Conservation (phyloP, 1,284 basidiomycete genomes). For the Butyriboletus regius region DNA sequence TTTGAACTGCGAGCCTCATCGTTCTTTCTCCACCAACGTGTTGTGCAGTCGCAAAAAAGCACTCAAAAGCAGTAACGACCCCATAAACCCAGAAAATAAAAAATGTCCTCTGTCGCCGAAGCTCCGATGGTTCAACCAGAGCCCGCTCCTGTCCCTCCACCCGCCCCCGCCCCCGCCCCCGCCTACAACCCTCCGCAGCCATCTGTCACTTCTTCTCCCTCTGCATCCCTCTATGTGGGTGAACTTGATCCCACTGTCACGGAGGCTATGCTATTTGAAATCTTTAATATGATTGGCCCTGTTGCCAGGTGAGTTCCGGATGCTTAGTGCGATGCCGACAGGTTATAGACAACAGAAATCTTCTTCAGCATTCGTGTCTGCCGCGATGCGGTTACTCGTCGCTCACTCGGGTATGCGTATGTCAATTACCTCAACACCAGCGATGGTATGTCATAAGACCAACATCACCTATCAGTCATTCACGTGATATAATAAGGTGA, state of each 20-base stretch:
- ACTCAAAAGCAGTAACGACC: slow-evolving; percentile 82
- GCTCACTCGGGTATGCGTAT: slow-evolving; percentile 98
- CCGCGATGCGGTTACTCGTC: slow-evolving; percentile 98
- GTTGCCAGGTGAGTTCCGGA: slow-evolving; percentile 71
- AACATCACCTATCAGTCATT: slow-evolving; percentile 6
- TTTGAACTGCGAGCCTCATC: slow-evolving; percentile 16
- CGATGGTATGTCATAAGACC: slow-evolving; percentile 63
- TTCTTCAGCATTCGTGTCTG: slow-evolving; percentile 88
- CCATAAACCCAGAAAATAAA: slow-evolving; percentile 43
- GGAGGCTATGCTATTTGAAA: slow-evolving; percentile 99
- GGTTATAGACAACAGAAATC: neutral
- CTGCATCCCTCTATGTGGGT: slow-evolving; percentile 95
- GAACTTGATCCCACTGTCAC: slow-evolving; percentile 97
- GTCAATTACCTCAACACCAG: slow-evolving; percentile 96
- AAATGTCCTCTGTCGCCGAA: slow-evolving; percentile 56
- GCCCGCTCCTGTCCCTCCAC: slow-evolving; percentile 40
- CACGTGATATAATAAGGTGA: slow-evolving; percentile 54
- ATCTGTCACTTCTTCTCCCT: slow-evolving; percentile 58
- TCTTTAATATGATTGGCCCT: slow-evolving; percentile 99
- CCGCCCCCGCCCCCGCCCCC: slow-evolving; percentile 38
- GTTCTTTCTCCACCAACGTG: slow-evolving; percentile 8
- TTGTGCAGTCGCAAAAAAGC: slow-evolving; percentile 59
- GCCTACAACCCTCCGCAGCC: slow-evolving; percentile 50
- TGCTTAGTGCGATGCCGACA: neutral
- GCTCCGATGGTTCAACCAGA: slow-evolving; percentile 35